Evolutionary conservation across 371 early-diverging fungal genomes (phyloP), one percentile per base, ranked within the genome.

Genomic region (Mycotypha africana): DNA sequence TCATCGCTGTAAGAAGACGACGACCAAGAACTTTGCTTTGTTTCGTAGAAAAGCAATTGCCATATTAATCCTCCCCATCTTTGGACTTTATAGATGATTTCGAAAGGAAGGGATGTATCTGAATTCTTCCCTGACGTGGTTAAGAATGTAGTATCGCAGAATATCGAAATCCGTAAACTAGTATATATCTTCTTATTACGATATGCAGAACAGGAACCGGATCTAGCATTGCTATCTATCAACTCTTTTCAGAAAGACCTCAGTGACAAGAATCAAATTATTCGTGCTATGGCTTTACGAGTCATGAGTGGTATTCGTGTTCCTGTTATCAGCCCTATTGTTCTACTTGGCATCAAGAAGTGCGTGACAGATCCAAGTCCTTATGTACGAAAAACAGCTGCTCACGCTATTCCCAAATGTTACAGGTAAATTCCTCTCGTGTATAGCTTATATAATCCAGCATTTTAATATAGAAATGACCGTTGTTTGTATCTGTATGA

Each of bases 241-340:
- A 97, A 97, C 60, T 94, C 96, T 0, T 94, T 97, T 58, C 98
- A 97, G 70, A 89, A 88, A 51, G 98, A 97, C 58, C 62, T 97
- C 32, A 76, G 87, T n/a, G 98, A 97, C 56, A 79, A 79, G 51
- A 93, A 91, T 68, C 92, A 88, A 26, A 77, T 90, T 25, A 95
- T 96, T 44, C 71, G 98, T 14, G 94, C 92, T 22, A 91, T 95
- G 90, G 94, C 97, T 0, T 61, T 97, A 45, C 82, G 95, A 23
- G 95, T 95, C 16, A 85, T 97, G 88, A 91, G 92, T 22, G 89
- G 93, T 49, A 96, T 95, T 53, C 81, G 92, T 30, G 92, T 95
- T 1, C 90, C 84, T 10, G 82, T 91, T 15, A 94, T 95, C 53
- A 85, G 87, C 32, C 88, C 94, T 25, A 84, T 91, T 60, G 91